A percentile compares a stretch with the other conserved stretches of the same genome.
Evolutionary conservation across 2,329 filamentous ascomycete genomes (phyloP).

Genomic region (Clarireedia homoeocarpa): DNA sequence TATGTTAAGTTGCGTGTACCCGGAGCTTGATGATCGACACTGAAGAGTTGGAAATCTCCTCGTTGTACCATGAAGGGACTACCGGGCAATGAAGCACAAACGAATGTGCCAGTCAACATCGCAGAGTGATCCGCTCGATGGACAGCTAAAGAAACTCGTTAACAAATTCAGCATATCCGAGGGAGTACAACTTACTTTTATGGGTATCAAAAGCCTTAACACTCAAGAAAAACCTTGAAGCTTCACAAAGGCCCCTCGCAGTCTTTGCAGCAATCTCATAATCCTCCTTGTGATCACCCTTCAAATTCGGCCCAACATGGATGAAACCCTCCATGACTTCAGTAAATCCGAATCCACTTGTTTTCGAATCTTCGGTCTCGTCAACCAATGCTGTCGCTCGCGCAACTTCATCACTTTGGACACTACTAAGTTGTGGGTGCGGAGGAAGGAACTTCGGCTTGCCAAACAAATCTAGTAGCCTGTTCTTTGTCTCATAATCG

Average conservation of each 20-base stretch:
- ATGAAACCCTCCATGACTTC: slow-evolving; percentile 59
- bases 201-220: slow-evolving; percentile 47
- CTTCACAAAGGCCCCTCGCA: slow-evolving; percentile 46
- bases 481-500: slow-evolving; percentile 38
- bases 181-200: slow-evolving; percentile 27
- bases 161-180: neutral
- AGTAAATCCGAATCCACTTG: slow-evolving; percentile 49
- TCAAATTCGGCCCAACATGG: slow-evolving; percentile 36
- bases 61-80: slow-evolving; percentile 54
- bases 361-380: slow-evolving; percentile 26
- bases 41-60: slow-evolving; percentile 51
- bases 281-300: slow-evolving; percentile 40
- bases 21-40: slow-evolving; percentile 42
- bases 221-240: slow-evolving; percentile 51
- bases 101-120: slow-evolving; percentile 51
- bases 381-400: slow-evolving; percentile 35
- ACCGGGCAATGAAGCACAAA: slow-evolving; percentile 44
- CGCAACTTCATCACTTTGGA: slow-evolving; percentile 30
- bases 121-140: slow-evolving; percentile 41
- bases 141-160: slow-evolving; percentile 29
- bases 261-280: slow-evolving; percentile 46
- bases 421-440: slow-evolving; percentile 9
- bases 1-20: slow-evolving; percentile 54
- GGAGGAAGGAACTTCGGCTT: slow-evolving; percentile 32
- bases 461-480: slow-evolving; percentile 46